Evolutionary conservation across 345 rosid genomes (phyloP).

Genomic region (Geranium rotundifolium): DNA sequence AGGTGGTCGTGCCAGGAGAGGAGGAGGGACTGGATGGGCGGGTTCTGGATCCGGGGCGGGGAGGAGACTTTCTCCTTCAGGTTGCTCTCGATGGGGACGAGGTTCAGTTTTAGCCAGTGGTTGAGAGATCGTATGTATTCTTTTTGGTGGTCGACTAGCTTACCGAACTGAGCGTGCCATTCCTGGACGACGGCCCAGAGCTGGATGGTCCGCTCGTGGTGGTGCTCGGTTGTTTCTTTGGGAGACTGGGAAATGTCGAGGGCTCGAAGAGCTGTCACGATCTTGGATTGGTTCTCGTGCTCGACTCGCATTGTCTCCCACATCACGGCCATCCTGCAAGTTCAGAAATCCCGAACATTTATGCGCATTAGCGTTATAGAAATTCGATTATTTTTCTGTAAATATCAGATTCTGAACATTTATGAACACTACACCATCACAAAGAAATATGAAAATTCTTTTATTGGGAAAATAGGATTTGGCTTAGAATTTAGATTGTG

Average conservation of each 20-base stretch:
- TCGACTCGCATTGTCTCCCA: constrained; percentile 67
- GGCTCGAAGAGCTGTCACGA: constrained; percentile 26
- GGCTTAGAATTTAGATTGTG: no score
- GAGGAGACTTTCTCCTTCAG: constrained; percentile 85
- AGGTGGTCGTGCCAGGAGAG: constrained; percentile 51
- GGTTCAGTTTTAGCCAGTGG: constrained; percentile 64
- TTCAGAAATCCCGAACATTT: background rate
- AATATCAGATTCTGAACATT: no score
- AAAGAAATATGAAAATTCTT: no score
- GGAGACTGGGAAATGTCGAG: constrained; percentile 39
- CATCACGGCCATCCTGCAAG: constrained; percentile 76
- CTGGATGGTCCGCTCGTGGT: constrained; percentile 60
- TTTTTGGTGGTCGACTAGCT: constrained; percentile 63
- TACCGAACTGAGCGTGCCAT: constrained; percentile 68
- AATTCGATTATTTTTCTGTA: no score
- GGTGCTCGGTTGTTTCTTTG: constrained; percentile 69
- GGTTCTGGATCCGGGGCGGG: constrained; percentile 55
- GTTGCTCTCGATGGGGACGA: constrained; percentile 82
- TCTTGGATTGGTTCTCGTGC: constrained; percentile 47
- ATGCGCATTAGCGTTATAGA: background rate
- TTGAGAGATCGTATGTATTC: constrained; percentile 51
- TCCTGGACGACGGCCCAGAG: constrained; percentile 55
- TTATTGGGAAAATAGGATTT: no score
- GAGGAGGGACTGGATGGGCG: constrained; percentile 58
- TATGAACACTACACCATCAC: no score